Base-by-base conservation (phyloP, 345 rosid species). In the Erysimum cheiranthoides region DNA sequence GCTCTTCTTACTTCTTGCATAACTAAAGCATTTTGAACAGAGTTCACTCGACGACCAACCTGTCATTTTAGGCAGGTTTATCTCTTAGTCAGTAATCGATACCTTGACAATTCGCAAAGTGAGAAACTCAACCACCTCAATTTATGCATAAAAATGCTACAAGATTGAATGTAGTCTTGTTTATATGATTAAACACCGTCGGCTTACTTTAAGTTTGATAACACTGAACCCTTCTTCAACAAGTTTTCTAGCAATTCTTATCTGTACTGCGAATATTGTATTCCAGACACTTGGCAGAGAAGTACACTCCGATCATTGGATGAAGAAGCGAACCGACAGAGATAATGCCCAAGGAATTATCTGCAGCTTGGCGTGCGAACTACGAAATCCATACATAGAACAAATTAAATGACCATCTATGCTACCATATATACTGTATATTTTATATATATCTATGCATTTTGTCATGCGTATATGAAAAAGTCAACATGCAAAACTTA, bases 41-140 rank as follows among this genome's bases (percentile, higher is more conserved):
- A 93, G 86, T 81, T 84, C 60, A 63, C 81, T 64, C 87, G 79
- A 51, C 96, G 93, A 73, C 90, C 98, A 68, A 94, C 98, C 98
- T 94, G 81, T 80, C 30, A 38, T 40, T 75, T 52, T 50, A 80
- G 59, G 78, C 60, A 78, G 72, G 73, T 64, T 56, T 71, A 65
- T 57, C 63, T 16, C 43, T 52, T 51, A 58, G 31, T 72, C 69
- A 59, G 58, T 72, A 25, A 72, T 14, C 54, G 71, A n/a, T 70
- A 71, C 61, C 76, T 30, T 64, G 7, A 56, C 47, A 62, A 45
- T 8, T 28, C 30, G 13, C 8, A 14, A 32, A 38, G 28, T 60
- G 30, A 50, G 68, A 76, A 68, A 76, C 58, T 28, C 18, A 62
- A 54, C 46, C 2, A 63, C 60, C 28, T 38, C 50, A 47, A 57